phyloP scores from a whole-genome alignment of 495 filamentous ascomycete species.

The Xylaria acuta region DNA sequence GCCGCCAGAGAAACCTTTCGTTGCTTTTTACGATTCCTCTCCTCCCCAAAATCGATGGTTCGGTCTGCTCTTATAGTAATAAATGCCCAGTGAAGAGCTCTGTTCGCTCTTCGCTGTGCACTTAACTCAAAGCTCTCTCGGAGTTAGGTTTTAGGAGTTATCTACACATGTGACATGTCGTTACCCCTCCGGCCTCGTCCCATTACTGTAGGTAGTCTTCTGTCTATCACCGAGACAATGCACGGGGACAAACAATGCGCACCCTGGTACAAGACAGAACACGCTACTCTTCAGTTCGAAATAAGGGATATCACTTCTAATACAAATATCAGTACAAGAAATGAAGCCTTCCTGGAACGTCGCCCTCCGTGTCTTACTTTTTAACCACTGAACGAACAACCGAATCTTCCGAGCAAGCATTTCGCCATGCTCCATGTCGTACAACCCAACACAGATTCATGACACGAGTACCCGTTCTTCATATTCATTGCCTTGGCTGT shows the following conservation, averaged over 20 bases:
- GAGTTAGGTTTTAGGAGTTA: conserved; percentile 16
- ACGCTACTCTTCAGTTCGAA: background rate
- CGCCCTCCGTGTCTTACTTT: conserved; percentile 1
- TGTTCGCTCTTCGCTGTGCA: background rate
- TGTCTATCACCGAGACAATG: background rate
- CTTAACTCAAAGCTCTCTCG: background rate
- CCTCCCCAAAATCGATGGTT: background rate
- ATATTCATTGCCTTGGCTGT: conserved; percentile 28
- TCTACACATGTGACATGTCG: background rate
- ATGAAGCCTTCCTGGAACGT: conserved; percentile 10
- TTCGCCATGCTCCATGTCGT: conserved; percentile 6
- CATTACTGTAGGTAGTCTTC: background rate
- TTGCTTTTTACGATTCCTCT: background rate
- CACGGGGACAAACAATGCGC: background rate
- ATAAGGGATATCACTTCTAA: conserved; percentile 9
- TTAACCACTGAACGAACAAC: background rate
- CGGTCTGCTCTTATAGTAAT: conserved; percentile 2
- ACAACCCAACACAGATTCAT: background rate
- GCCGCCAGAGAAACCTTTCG: background rate
- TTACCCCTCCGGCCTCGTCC: background rate
- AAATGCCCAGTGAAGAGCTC: background rate
- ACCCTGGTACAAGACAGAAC: background rate
- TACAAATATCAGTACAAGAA: background rate
- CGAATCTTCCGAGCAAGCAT: background rate
- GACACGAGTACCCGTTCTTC: background rate